phyloP scores from a whole-genome alignment of 73 alveolate genomes.

The Paramecium sexaurelia region DNA sequence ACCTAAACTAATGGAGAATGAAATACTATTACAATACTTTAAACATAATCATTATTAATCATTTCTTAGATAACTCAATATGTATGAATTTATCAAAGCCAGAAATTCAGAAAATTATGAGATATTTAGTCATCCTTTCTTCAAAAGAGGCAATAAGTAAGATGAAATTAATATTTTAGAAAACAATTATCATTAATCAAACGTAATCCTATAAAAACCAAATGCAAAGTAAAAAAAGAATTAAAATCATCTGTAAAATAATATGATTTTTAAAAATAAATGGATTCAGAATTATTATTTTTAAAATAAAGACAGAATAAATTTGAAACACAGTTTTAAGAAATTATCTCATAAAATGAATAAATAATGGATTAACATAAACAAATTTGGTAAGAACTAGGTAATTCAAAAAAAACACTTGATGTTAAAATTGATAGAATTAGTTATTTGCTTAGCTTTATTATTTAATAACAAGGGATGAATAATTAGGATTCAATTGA shows the following conservation, averaged over 20 bases:
- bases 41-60: slow-evolving; percentile 49
- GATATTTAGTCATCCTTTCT: slow-evolving; percentile 33
- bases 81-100: slow-evolving; percentile 43
- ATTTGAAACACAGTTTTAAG: slow-evolving; percentile 7
- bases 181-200: not conserved
- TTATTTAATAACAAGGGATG: not conserved
- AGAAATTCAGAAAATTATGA: slow-evolving; percentile 31
- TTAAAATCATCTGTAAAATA: not conserved
- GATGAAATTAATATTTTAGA: not conserved
- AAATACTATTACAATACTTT: not conserved
- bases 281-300: not conserved
- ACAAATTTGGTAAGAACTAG: not conserved
- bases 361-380: slow-evolving; percentile 25
- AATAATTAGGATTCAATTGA: not conserved
- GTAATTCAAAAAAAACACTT: not conserved
- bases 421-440: slow-evolving; percentile 46
- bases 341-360: slow-evolving; percentile 15
- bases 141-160: slow-evolving; percentile 33
- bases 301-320: slow-evolving; percentile 16
- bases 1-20: slow-evolving; percentile 28
- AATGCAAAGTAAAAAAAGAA: slow-evolving; percentile 15
- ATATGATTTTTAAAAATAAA: not conserved
- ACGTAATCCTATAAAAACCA: slow-evolving; percentile 18
- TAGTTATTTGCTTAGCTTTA: slow-evolving; percentile 9
- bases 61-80: slow-evolving; percentile 8